Evolutionary conservation across 495 filamentous ascomycete genomes (phyloP), one percentile per base, ranked within the genome.

Genomic region (Neurospora sp.): DNA sequence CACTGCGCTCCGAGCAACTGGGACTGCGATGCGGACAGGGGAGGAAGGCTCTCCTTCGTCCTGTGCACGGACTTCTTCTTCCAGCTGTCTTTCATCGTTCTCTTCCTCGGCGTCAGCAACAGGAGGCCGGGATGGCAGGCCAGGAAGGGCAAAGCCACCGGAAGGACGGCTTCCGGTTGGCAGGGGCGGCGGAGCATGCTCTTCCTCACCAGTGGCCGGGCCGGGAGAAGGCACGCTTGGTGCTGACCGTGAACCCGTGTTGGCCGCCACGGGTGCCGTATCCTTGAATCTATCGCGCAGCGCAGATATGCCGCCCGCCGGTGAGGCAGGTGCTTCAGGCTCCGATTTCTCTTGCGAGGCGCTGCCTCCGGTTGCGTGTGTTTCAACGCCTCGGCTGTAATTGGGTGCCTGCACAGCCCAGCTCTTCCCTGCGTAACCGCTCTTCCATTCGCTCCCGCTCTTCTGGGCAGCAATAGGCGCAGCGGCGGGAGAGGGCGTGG

Each of bases 11-110:
- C 92, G 90, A 40, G 89, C 85, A 73, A 98, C 92, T 2, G 96
- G 96, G 83, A 96, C 91, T 22, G 94, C 94, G 75, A 98, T 86
- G 48, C 92, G 91, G 73, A 97, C 90, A 12, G 96, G 96, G 3
- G 94, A 95, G 74, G 74, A 88, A 79, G 75, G 77, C 71, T 85
- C 76, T 76, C 81, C 76, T 72, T 84, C 81, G 31, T 78, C 77
- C 69, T 81, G 80, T 74, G 80, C 80, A 61, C 86, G 86, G 73
- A 87, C 78, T 69, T 83, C 78, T 59, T 83, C 75, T 42, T 72
- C 74, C 27, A 65, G 14, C 53, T 71, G 40, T 18, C 42, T 88
- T 85, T 88, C 84, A n/a, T 86, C 85, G 65, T 86, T 83, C 45
- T 90, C 84, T 68, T 89, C 85, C 27, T 89, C 84, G 27, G 87